A percentile compares a stretch with the other conserved stretches of the same genome.
These are phyloP conservation scores for Thecaphora frezii DNA, from an alignment of 1,284 basidiomycete species.

Conservation along the genomic window DNA sequence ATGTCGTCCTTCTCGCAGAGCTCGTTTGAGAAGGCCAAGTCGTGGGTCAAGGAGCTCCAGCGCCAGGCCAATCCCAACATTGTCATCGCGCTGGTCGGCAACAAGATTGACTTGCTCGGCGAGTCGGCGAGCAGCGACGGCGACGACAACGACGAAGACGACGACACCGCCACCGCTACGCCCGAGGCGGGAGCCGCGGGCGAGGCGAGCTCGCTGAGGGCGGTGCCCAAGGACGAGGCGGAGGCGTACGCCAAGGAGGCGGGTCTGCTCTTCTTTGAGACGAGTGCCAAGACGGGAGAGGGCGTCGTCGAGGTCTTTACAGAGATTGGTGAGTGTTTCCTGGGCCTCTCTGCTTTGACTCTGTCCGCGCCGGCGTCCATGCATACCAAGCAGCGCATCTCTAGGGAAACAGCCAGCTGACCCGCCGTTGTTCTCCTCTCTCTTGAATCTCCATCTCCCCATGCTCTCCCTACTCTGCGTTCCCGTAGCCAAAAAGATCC, in stretches of 20 bases:
- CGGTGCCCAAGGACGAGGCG: slow-evolving; percentile 73
- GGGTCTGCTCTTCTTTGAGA: slow-evolving; percentile 93
- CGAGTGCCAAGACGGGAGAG: slow-evolving; percentile 95
- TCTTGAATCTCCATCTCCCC: too few relatives aligned
- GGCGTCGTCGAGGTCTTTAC: slow-evolving; percentile 97
- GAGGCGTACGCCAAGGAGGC: slow-evolving; percentile 93
- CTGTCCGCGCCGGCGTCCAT: too few relatives aligned
- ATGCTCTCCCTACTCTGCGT: background rate
- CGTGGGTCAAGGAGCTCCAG: slow-evolving; percentile 99
- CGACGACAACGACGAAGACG: slow-evolving; percentile 38
- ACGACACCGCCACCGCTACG: slow-evolving; percentile 62
- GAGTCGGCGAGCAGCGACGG: slow-evolving; percentile 62
- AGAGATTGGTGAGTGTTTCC: slow-evolving; percentile 63
- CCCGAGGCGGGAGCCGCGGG: slow-evolving; percentile 14
- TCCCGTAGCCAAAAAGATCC: slow-evolving; percentile 48
- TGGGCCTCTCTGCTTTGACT: too few relatives aligned
- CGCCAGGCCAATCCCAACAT: slow-evolving; percentile 98
- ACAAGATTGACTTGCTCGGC: slow-evolving; percentile 79
- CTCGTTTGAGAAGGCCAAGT: slow-evolving; percentile 97
- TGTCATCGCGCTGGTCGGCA: slow-evolving; percentile 69
- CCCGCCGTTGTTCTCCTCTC: too few relatives aligned
- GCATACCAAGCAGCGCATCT: too few relatives aligned
- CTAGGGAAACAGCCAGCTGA: too few relatives aligned
- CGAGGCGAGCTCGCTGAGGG: slow-evolving; percentile 31
- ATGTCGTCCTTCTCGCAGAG: slow-evolving; percentile 63